A percentile compares a stretch with the other conserved stretches of the same genome.
phyloP scores from a whole-genome alignment of 192 early-diverging fungal genomes.

The Spizellomyces sp. region DNA sequence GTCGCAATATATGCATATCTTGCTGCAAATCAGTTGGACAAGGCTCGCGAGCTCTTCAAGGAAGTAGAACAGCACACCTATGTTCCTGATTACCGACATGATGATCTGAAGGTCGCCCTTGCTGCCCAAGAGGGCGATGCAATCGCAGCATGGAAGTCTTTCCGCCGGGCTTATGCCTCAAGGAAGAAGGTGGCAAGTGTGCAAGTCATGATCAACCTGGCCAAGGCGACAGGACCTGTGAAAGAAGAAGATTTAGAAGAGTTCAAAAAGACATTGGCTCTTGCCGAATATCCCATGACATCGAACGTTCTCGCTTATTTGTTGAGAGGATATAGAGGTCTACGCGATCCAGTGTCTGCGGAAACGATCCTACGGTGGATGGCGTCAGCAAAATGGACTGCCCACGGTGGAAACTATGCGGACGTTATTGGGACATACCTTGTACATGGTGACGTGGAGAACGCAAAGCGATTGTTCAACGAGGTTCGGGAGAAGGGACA shows the following conservation, averaged over 20 bases:
- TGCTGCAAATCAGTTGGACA: background rate
- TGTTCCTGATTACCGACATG: too few relatives aligned
- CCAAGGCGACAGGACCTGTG: background rate
- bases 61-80: background rate
- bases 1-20: background rate
- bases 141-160: too few relatives aligned
- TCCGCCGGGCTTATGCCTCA: too few relatives aligned
- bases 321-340: background rate
- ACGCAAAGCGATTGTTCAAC: background rate
- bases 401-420: background rate
- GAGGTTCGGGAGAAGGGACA: slow-evolving; percentile 4
- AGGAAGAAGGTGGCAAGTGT: background rate
- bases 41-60: background rate
- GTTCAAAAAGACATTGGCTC: too few relatives aligned
- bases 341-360: background rate
- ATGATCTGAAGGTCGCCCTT: too few relatives aligned
- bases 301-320: too few relatives aligned
- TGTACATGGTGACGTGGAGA: background rate
- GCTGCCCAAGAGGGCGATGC: too few relatives aligned
- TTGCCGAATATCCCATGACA: too few relatives aligned
- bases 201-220: background rate
- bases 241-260: too few relatives aligned
- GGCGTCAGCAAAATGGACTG: background rate
- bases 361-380: background rate
- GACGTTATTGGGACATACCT: slow-evolving; percentile 2